A percentile compares a stretch with the other conserved stretches of the same genome.
Conservation (phyloP, 2,329 filamentous ascomycete species). For the Arthrobotrys iridis region DNA sequence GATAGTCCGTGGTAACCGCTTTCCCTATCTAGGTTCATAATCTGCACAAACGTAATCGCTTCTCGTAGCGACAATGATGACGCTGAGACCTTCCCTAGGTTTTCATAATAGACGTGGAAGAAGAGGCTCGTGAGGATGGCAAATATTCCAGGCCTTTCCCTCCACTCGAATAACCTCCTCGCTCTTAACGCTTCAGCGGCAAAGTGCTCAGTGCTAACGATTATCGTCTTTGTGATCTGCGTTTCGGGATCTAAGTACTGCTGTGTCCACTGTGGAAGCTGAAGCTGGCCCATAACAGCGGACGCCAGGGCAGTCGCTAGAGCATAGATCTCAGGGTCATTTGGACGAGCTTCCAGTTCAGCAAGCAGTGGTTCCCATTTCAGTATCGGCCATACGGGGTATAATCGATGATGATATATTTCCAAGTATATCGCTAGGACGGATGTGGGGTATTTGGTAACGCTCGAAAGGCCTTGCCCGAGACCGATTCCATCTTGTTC, state of each 20-base stretch:
- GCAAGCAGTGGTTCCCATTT: slow-evolving; percentile 39
- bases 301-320: slow-evolving; percentile 42
- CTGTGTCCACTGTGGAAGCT: slow-evolving; percentile 49
- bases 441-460: slow-evolving; percentile 40
- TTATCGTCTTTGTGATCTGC: slow-evolving; percentile 33
- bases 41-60: slow-evolving; percentile 47
- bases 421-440: slow-evolving; percentile 48
- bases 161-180: slow-evolving; percentile 44
- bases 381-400: slow-evolving; percentile 50
- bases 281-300: slow-evolving; percentile 45
- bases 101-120: slow-evolving; percentile 51
- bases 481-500: slow-evolving; percentile 47
- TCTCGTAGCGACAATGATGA: slow-evolving; percentile 41
- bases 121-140: slow-evolving; percentile 45
- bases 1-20: slow-evolving; percentile 24
- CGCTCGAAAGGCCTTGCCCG: slow-evolving; percentile 30
- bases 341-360: slow-evolving; percentile 30
- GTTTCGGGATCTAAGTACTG: slow-evolving; percentile 44
- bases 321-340: slow-evolving; percentile 47
- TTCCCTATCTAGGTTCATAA: slow-evolving; percentile 47
- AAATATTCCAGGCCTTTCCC: slow-evolving; percentile 36
- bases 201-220: slow-evolving; percentile 45
- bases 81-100: slow-evolving; percentile 36
- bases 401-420: slow-evolving; percentile 49
- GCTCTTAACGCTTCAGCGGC: slow-evolving; percentile 40